Conservation (phyloP, 116 monocot species). For the Dioscorea cayenensis region DNA sequence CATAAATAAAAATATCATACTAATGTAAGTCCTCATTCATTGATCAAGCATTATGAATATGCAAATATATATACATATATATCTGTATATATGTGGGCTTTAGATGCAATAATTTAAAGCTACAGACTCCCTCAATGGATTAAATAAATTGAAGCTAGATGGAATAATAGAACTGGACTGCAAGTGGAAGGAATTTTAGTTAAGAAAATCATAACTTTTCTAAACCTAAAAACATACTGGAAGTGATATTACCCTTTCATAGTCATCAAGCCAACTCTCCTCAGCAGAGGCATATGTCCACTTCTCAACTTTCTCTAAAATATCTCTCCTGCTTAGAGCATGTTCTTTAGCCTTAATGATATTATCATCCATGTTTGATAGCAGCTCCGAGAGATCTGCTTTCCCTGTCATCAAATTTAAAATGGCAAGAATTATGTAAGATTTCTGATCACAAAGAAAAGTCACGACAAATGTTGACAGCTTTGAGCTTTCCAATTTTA, state of each 20-base stretch:
- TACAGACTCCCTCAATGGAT: too few species aligned
- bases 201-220: too few species aligned
- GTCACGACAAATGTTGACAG: too few species aligned
- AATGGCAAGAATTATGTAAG: too few species aligned
- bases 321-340: conserved; percentile 83
- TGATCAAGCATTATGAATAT: neutral
- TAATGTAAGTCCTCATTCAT: neutral
- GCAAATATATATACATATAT: neutral
- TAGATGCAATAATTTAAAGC: too few species aligned
- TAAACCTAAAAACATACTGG: too few species aligned
- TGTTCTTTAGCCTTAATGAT: conserved; percentile 73
- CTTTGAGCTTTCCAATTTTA: too few species aligned
- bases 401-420: conserved; percentile 37
- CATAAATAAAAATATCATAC: neutral
- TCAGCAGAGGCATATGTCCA: conserved; percentile 74
- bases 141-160: too few species aligned
- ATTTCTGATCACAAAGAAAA: too few species aligned
- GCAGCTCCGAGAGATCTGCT: conserved; percentile 55
- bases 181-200: too few species aligned
- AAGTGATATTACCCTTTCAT: conserved; percentile 55
- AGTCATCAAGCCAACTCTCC: conserved; percentile 92
- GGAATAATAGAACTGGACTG: too few species aligned
- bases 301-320: conserved; percentile 86
- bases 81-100: too few species aligned
- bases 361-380: conserved; percentile 61